Base-by-base conservation (phyloP, 2,329 filamentous ascomycete species). In the Talaromyces sp. region DNA sequence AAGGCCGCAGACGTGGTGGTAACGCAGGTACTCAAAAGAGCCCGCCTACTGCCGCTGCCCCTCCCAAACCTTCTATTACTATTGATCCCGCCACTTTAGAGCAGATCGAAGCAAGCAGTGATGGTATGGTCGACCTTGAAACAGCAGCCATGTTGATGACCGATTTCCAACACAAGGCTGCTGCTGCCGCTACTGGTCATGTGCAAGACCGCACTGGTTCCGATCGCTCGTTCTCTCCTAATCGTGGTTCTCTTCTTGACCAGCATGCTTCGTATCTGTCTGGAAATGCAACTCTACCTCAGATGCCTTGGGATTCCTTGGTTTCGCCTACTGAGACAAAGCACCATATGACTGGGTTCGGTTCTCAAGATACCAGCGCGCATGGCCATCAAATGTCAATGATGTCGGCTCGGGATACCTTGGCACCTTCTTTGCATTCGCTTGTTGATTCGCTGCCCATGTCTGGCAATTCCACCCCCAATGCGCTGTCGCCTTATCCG, bases 91-190 rank as follows among this genome's bases (percentile, higher is more conserved):
- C 92, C 52, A 90, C 92, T 64, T 82, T 97, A 72, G 93, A 97
- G 81, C 93, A 97, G 79, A 93, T 98, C 74, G 93, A 97, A 79
- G 91, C 90, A 73, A 91, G 89, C 80, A 91, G 89, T 77, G 94
- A 97, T 78, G 90, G 89, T 77, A 90, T 94, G 80, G 93, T 97
- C 75, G 95, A 97, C 77, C 90, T 97, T 74, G 94, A 99, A 84
- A 93, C 94, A 72, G 95, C 95, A 71, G 95, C 95, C 71, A 97
- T 98, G 92, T 87, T 99, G 78, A 96, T 99, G 83, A 95, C 94
- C 76, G 93, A 98, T 81, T 90, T 98, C 76, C 94, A 97, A 81
- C 93, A 97, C 83, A 97, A 97, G 83, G 93, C 89, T 73, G 94
- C 93, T 80, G 89, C 88, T 71, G 83, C 84, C 74, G 77, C 78